Base-by-base conservation (phyloP, 345 rosid genomes). In the Eutrema japonicum region DNA sequence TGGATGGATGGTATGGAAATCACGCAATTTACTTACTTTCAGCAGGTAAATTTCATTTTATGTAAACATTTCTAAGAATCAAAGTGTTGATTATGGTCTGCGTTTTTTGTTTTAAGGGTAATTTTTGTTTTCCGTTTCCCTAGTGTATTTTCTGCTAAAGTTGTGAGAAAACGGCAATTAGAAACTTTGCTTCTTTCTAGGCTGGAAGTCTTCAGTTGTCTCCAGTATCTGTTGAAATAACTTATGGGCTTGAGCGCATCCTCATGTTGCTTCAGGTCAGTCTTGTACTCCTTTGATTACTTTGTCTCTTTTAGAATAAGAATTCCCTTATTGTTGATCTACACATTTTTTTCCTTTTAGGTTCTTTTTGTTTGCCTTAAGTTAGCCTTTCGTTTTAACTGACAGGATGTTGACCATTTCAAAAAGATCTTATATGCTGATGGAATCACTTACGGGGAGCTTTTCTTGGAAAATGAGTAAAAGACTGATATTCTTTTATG, bases 1-100 rank as follows among this genome's bases (percentile, higher is more conserved):
- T 94, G 98, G 98, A 94, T 94, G 98, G 98, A 94, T 82, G 98
- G 98, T 72, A 94, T 94, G 97, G 98, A 94, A 85, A 86, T 94
- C 81, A 94, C 98, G 9, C 98, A 94, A 45, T 94, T 94, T 84
- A 94, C 98, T 57, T 94, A 94, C 83, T 94, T 94, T 76, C 98
- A 94, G 83, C 98, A 94, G 98, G 98, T 94, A 64, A 38, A 27
- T 66, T 74, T 63, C 52, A 51, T 65, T 38, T 10, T 67, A 22
- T 40, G 46, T 37, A 13, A 45, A 35, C 16, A 37, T 64, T 54
- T 54, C 22, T n/a, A 2, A 4, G 4, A 29, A 8, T 32, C 26
- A 40, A 30, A 4, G 8, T 48, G 4, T 57, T 32, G 55, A 41
- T 42, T 6, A 2, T 6, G 26, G 30, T 47, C 32, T 47, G 12